Evolutionary conservation across 768 basidiomycete genomes (phyloP).

Genomic region (Amanita phalloides): DNA sequence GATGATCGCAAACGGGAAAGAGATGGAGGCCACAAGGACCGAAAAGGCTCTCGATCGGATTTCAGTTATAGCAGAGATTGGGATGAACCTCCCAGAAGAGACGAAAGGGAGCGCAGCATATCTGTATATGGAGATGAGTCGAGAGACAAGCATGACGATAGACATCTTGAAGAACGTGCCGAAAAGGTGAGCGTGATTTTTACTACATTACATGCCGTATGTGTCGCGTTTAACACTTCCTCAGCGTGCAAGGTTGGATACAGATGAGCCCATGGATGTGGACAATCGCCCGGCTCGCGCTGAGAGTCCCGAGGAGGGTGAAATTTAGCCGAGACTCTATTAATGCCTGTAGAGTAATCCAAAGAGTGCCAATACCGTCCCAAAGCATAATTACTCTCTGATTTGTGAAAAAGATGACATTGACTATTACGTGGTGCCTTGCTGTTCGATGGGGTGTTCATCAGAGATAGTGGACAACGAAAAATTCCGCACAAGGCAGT

Average conservation of each 20-base stretch:
- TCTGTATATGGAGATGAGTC: conserved; percentile 29
- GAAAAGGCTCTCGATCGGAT: conserved; percentile 19
- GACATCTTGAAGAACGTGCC: conserved; percentile 40
- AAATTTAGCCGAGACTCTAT: conserved; percentile 40
- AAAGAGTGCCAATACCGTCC: no score
- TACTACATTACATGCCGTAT: conserved; percentile 7
- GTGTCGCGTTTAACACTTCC: conserved; percentile 3
- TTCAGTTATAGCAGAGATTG: conserved; percentile 29
- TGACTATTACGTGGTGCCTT: no score
- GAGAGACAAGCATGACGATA: conserved; percentile 46
- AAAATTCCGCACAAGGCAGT: neutral
- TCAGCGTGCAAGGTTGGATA: conserved; percentile 46
- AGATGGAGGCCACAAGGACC: conserved; percentile 32
- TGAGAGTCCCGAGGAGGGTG: conserved; percentile 83
- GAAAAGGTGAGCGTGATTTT: conserved; percentile 44
- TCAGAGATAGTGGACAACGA: no score
- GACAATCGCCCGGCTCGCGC: conserved; percentile 38
- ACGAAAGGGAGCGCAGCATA: conserved; percentile 24
- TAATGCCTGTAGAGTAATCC: no score
- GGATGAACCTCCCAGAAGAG: conserved; percentile 34
- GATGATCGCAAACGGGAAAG: conserved; percentile 42
- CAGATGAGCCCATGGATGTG: conserved; percentile 30
- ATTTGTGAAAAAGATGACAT: no score
- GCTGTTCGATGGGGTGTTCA: no score
- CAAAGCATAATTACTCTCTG: no score